These are phyloP conservation scores for Sungouiella blattae DNA, from an alignment of 805 yeast species.

Conservation along the genomic window DNA sequence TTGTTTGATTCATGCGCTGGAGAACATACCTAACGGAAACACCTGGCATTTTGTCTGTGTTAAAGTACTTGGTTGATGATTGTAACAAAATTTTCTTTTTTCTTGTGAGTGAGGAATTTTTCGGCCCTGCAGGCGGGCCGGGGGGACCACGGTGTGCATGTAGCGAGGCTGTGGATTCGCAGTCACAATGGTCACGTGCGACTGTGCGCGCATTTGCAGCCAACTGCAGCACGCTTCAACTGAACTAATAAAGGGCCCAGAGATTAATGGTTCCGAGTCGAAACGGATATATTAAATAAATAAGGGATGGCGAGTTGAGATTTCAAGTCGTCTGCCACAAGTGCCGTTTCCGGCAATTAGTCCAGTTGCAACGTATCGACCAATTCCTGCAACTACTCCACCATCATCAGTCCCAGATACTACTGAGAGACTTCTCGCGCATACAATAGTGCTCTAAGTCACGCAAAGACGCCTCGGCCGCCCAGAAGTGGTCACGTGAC, in stretches of 20 bases:
- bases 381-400: too few relatives aligned
- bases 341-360: too few relatives aligned
- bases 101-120: slow-evolving; percentile 13
- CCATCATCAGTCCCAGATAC: slow-evolving; percentile 17
- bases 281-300: too few relatives aligned
- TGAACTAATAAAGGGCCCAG: too few relatives aligned
- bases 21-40: slow-evolving; percentile 91
- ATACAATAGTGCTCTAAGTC: slow-evolving; percentile 30
- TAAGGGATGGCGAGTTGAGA: too few relatives aligned
- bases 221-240: too few relatives aligned
- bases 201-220: too few relatives aligned
- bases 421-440: slow-evolving; percentile 14
- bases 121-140: slow-evolving; percentile 15
- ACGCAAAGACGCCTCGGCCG: slow-evolving; percentile 20
- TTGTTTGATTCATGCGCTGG: background rate
- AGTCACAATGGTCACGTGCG: slow-evolving; percentile 31
- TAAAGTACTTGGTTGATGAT: slow-evolving; percentile 13
- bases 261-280: too few relatives aligned
- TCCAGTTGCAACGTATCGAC: too few relatives aligned
- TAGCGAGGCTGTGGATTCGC: slow-evolving; percentile 14
- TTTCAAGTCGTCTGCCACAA: too few relatives aligned
- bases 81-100: slow-evolving; percentile 16
- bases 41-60: slow-evolving; percentile 79
- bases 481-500: slow-evolving; percentile 20
- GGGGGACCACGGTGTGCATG: too few relatives aligned